Conservation (phyloP, 257 asterid species). For the Solanum habrochaites region DNA sequence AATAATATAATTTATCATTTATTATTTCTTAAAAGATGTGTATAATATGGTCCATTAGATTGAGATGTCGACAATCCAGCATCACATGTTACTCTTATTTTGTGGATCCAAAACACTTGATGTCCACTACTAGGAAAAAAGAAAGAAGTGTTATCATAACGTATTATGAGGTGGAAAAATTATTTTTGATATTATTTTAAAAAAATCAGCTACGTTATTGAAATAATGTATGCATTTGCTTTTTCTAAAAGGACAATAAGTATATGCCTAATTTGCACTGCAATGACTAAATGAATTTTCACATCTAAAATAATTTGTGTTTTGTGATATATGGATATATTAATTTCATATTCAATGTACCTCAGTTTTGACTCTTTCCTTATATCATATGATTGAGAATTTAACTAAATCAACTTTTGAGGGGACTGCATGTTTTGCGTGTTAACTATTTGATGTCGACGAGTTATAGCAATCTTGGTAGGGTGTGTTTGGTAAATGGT, state of each 20-base stretch:
- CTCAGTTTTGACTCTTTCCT: too few relatives aligned
- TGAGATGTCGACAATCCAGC: neutral
- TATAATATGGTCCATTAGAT: neutral
- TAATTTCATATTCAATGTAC: too few relatives aligned
- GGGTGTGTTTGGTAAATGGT: neutral
- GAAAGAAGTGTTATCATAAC: too few relatives aligned
- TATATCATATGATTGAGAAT: neutral
- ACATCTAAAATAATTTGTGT: neutral
- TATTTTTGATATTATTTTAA: too few relatives aligned
- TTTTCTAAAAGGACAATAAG: neutral
- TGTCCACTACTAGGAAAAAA: too few relatives aligned
- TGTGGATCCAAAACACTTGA: neutral
- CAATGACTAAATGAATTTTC: neutral
- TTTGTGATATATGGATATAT: too few relatives aligned
- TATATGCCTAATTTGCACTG: neutral
- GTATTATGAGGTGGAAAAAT: too few relatives aligned
- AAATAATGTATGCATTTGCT: neutral
- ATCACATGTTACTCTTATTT: neutral
- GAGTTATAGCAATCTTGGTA: neutral
- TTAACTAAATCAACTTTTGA: neutral
- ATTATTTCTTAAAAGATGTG: too few relatives aligned
- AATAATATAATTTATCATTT: too few relatives aligned
- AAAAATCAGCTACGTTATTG: too few relatives aligned
- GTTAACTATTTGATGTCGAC: neutral
- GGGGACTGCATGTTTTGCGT: neutral